Percentiles rank a stretch among this genome's conserved stretches.
These are phyloP conservation scores for Takakia lepidozioides DNA, from an alignment of 225 moss, liverwort and hornwort genomes.

Conservation along the genomic window DNA sequence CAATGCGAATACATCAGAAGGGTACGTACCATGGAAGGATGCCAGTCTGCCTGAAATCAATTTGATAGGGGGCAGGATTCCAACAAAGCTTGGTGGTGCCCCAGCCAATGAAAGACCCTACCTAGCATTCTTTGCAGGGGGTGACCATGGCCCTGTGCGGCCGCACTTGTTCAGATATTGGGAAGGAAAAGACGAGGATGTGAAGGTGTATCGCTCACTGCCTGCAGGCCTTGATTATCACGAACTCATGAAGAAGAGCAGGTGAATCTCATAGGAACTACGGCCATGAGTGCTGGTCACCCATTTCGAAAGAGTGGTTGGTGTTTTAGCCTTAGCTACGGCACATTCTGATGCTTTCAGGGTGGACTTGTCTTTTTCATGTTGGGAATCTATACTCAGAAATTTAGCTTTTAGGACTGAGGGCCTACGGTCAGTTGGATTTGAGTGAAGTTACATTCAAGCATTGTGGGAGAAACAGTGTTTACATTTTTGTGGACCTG, in stretches of 20 bases:
- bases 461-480: too few relatives aligned
- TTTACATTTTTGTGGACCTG: too few relatives aligned
- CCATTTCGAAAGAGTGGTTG: too few relatives aligned
- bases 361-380: too few relatives aligned
- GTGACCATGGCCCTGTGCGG: conserved; percentile 88
- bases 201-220: conserved; percentile 59
- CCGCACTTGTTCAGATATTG: conserved; percentile 68
- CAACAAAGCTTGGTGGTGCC: conserved; percentile 60
- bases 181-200: conserved; percentile 66
- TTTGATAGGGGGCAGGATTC: conserved; percentile 63
- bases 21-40: conserved; percentile 70
- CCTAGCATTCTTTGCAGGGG: conserved; percentile 88
- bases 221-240: conserved; percentile 63
- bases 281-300: too few relatives aligned
- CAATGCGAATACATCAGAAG: conserved; percentile 89
- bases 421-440: too few relatives aligned
- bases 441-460: too few relatives aligned
- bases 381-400: too few relatives aligned
- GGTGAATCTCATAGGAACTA: conserved; percentile 11
- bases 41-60: conserved; percentile 85
- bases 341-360: too few relatives aligned
- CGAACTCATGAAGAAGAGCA: conserved; percentile 83
- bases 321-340: too few relatives aligned
- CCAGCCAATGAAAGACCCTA: conserved; percentile 36
- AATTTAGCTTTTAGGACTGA: too few relatives aligned